Conservation (phyloP, 1,139 yeast species). For the Sporopachydermia cereana region DNA sequence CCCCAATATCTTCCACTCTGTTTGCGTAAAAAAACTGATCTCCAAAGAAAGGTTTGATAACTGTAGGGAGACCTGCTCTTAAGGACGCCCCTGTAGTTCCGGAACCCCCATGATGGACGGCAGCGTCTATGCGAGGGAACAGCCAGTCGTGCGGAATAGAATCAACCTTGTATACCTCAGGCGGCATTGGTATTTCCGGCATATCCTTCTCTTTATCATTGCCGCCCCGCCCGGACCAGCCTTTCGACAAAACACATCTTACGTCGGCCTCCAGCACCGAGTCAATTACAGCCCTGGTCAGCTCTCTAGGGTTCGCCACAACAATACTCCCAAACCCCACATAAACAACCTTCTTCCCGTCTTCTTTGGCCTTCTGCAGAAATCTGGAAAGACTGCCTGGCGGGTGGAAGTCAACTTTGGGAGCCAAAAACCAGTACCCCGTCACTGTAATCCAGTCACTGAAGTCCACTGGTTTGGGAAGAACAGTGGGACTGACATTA, state of each 20-base stretch:
- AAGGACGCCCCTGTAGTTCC: slow-evolving; percentile 94
- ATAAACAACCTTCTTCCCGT: slow-evolving; percentile 63
- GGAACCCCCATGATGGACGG: slow-evolving; percentile 96
- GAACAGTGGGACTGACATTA: slow-evolving; percentile 74
- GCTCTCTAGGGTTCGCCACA: slow-evolving; percentile 65
- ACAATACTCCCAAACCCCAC: slow-evolving; percentile 96
- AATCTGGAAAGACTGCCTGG: slow-evolving; percentile 49
- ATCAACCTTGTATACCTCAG: slow-evolving; percentile 56
- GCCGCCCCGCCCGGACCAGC: slow-evolving; percentile 73
- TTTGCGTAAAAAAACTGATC: slow-evolving; percentile 89
- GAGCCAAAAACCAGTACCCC: slow-evolving; percentile 91
- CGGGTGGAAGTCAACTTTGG: slow-evolving; percentile 50
- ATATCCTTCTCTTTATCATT: slow-evolving; percentile 24
- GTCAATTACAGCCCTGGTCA: slow-evolving; percentile 67
- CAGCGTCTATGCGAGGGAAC: slow-evolving; percentile 80
- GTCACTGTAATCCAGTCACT: slow-evolving; percentile 91
- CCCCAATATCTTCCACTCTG: slow-evolving; percentile 81
- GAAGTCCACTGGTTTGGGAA: slow-evolving; percentile 89
- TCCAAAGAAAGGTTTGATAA: slow-evolving; percentile 90
- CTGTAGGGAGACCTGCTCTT: slow-evolving; percentile 77
- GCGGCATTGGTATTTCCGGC: slow-evolving; percentile 52
- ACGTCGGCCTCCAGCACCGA: slow-evolving; percentile 76
- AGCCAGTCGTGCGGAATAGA: slow-evolving; percentile 90
- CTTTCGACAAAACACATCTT: slow-evolving; percentile 78
- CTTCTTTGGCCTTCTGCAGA: slow-evolving; percentile 47